Percentiles rank a stretch among this genome's conserved stretches.
Evolutionary conservation across 2,329 filamentous ascomycete species (phyloP).

Genomic region (Fusarium torreyae): DNA sequence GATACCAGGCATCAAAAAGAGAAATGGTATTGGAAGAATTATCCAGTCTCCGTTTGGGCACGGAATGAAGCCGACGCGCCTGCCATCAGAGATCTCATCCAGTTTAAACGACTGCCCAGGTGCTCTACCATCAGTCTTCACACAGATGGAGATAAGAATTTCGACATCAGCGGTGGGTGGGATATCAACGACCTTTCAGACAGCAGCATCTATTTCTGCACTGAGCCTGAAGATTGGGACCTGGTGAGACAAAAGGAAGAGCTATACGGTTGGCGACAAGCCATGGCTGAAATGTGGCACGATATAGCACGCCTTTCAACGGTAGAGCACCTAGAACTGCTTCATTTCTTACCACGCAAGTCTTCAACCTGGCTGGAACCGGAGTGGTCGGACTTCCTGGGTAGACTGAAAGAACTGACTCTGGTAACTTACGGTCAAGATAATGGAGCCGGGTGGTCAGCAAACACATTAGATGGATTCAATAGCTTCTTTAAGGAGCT

Average conservation of each 20-base stretch:
- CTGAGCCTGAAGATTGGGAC: constrained; percentile 4
- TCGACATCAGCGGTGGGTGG: constrained; percentile 2
- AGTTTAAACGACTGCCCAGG: constrained; percentile 8
- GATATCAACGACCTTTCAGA: background rate
- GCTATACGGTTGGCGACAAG: constrained; percentile 17
- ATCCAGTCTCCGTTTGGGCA: constrained; percentile 21
- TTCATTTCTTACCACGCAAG: constrained; percentile 17
- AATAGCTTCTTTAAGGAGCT: constrained; percentile 7
- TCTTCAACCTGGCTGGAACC: constrained; percentile 10
- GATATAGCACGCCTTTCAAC: constrained; percentile 8
- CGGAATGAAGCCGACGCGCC: background rate
- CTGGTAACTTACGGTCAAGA: constrained; percentile 5
- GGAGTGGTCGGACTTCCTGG: constrained; percentile 10
- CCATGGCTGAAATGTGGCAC: constrained; percentile 14
- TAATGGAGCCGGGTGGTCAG: constrained; percentile 4
- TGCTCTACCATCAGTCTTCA: constrained; percentile 7
- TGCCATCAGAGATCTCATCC: constrained; percentile 3
- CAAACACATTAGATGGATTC: constrained; percentile 7
- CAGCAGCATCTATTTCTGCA: background rate
- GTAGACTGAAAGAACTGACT: background rate
- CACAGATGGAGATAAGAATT: background rate
- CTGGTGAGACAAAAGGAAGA: constrained; percentile 4
- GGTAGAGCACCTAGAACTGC: background rate
- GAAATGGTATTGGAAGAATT: background rate
- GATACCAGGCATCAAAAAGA: background rate